phyloP scores from a whole-genome alignment of 2,329 filamentous ascomycete species.

The Aspergillus sp. region DNA sequence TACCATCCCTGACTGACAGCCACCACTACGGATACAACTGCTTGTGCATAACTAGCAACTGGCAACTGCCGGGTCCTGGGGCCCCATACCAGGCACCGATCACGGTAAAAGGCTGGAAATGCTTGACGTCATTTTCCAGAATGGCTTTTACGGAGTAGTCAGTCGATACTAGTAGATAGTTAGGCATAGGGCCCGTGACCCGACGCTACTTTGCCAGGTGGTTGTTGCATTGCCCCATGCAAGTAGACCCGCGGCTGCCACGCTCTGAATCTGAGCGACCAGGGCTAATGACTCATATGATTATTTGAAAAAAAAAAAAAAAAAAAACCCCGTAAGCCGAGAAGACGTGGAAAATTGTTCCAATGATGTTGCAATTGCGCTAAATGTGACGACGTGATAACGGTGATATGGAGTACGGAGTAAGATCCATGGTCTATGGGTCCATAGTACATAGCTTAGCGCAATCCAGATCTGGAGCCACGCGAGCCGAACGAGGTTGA shows the following conservation, averaged over 20 bases:
- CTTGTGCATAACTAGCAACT: too few relatives aligned
- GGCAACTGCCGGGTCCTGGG: too few relatives aligned
- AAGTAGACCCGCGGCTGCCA: neutral
- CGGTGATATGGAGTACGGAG: neutral
- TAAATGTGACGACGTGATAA: neutral
- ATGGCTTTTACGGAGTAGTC: neutral
- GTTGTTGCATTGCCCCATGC: neutral
- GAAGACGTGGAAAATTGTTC: neutral
- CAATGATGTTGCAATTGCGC: constrained; percentile 1
- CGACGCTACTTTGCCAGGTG: neutral
- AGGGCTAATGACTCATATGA: neutral
- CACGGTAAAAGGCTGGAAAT: neutral
- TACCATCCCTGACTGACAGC: too few relatives aligned
- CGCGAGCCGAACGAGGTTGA: constrained; percentile 20
- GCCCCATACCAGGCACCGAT: neutral
- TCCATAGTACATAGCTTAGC: constrained; percentile 20
- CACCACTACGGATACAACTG: too few relatives aligned
- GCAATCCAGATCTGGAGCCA: constrained; percentile 24
- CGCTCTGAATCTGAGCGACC: neutral
- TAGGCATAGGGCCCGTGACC: neutral
- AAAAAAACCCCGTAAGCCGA: too few relatives aligned
- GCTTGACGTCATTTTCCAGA: neutral
- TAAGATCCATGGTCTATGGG: neutral
- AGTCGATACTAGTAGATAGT: neutral
- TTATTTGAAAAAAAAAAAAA: too few relatives aligned